phyloP scores from a whole-genome alignment of 331 rosid genomes.

The Rosa hybrid region DNA sequence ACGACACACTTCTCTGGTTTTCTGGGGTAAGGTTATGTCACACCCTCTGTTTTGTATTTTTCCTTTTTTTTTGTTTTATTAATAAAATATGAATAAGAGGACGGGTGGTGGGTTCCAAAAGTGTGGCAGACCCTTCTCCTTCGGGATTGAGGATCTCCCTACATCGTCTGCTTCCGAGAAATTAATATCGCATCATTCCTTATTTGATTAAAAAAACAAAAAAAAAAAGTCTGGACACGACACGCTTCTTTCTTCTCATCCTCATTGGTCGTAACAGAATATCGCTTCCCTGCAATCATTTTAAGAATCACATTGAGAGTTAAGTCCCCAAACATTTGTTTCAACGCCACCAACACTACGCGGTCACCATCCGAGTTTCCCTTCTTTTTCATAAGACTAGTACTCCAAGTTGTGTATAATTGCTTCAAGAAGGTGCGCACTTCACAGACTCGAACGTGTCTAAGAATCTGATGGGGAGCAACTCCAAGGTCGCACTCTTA shows the following conservation, averaged over 20 bases:
- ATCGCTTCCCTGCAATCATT: constrained; percentile 26
- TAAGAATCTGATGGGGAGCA: constrained; percentile 32
- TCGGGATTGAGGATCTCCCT: no score
- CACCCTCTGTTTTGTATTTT: no score
- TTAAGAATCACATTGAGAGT: constrained; percentile 20
- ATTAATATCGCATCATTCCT: no score
- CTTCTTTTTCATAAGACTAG: not conserved
- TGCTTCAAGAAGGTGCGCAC: constrained; percentile 19
- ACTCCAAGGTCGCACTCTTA: constrained; percentile 27
- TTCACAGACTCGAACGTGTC: constrained; percentile 17
- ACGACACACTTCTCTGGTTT: no score
- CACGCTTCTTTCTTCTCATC: constrained; percentile 18
- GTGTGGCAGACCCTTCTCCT: no score
- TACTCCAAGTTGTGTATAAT: constrained; percentile 18
- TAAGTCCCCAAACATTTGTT: constrained; percentile 30
- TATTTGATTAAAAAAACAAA: no score
- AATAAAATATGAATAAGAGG: no score
- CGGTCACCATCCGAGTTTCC: not conserved
- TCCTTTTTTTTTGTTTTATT: no score
- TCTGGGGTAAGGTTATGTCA: no score
- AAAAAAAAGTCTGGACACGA: not conserved
- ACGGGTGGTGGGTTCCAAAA: no score
- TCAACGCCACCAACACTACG: constrained; percentile 16
- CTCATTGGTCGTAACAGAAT: not conserved
- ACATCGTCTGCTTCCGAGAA: no score